Evolutionary conservation across 208 protist genomes (phyloP), one percentile per base, ranked within the genome.

Genomic region (Leishmania martiniquensis): DNA sequence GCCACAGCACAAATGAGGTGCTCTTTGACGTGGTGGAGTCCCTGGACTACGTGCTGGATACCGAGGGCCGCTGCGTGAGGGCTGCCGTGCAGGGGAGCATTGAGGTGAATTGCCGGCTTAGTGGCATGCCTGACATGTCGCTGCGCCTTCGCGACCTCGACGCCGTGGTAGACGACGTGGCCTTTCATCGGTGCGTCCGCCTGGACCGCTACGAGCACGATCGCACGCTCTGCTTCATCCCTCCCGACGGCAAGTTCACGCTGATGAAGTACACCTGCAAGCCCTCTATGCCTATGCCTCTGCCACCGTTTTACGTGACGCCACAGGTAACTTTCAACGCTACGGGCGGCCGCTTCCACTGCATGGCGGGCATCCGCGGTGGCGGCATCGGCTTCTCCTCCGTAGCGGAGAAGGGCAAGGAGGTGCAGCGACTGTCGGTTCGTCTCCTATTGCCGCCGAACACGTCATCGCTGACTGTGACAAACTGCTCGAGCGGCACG

Each of bases 11-110:
- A 9, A 98, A 97, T 81, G 93, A 98, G 74, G 90, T 98, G n/a
- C 95, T 98, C 60, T 97, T 98, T 76, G 97, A 98, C 80, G 85
- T 98, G 59, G 85, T 98, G 32, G 95, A 98, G 77, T 81, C 81
- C 17, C 60, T 98, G 34, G 91, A 98, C 83, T 94, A 87, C 75
- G 85, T 98, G 45, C 68, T 98, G 22, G 91, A 97, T 76, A 88
- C 71, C 60, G 90, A 97, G 67, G 95, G 95, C 17, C 87, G 77
- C 70, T 73, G 91, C 51, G 65, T 94, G 25, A 87, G 82, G 72
- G 80, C 89, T 25, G 78, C 81, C 4, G 89, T 98, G 45, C 88
- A 85, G 45, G 96, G 96, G 13, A 74, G 82, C 45, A 84, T 98
- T 25, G 85, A 97, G 62, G 88, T 91, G 42, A 97, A 94, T 66